Base-by-base conservation (phyloP, 2,329 filamentous ascomycete genomes). In the Alternaria hordeiaustralica region DNA sequence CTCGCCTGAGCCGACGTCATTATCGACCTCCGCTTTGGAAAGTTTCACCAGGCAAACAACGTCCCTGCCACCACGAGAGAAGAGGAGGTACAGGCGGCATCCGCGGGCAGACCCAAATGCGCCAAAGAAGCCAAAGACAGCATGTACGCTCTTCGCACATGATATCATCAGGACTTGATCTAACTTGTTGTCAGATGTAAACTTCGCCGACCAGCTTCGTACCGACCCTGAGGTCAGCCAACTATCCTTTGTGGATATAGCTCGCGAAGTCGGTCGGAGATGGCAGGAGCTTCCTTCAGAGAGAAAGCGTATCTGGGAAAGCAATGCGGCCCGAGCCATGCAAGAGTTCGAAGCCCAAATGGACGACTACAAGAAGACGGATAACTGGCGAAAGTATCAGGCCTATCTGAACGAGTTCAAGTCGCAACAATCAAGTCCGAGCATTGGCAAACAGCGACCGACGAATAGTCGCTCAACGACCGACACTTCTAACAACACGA, bases 61-160 rank as follows among this genome's bases (percentile, higher is more conserved):
- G 13, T 67, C 70, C 36, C 65, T 71, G 15, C 71, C 68, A 8
- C 66, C 69, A 15, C 63, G 75, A 58, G 77, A 78, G 62, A 79
- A 81, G 70, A 69, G 79, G 55, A 69, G 75, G 54, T 81, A 81
- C 65, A 68, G 79, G 23, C 73, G 79, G 13, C 79, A 80, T 60
- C 79, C 79, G 9, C 69, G 75, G 7, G 70, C 78, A 11, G 79
- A 81, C 56, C 54, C 55, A 33, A 75, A 80, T 61, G 79, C 79
- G 18, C 79, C 79, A 12, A 79, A 79, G 64, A 80, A 80, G 55
- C 79, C 79, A 28, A 81, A 81, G 55, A 81, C 79, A 33, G 79
- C 78, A 9, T 81, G 78, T 79, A 75, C 36, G 74, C 60, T 55
- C 21, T 26, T 23, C 54, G 56, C 11, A 59, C 30, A 46, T 4